A percentile compares a stretch with the other conserved stretches of the same genome.
Evolutionary conservation across 352 stramenopile genomes (phyloP).

Genomic region (Peronospora farinosa): DNA sequence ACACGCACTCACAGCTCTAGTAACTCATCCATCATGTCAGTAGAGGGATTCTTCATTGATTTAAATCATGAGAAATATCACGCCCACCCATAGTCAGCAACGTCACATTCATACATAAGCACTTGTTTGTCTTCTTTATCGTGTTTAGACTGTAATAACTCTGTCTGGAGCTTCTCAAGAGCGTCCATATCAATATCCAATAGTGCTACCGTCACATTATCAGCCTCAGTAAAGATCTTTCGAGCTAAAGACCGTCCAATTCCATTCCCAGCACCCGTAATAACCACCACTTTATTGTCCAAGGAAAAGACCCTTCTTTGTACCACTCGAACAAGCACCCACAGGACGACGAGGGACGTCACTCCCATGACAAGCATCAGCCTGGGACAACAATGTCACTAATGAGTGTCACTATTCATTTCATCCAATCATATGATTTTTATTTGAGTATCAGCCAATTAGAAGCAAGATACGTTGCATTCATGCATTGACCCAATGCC

Average conservation of each 20-base stretch:
- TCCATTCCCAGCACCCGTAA: constrained; percentile 57
- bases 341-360: background rate
- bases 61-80: background rate
- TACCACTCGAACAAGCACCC: constrained; percentile 5
- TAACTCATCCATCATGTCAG: background rate
- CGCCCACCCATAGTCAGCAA: constrained; percentile 50
- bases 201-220: constrained; percentile 42
- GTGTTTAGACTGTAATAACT: constrained; percentile 12
- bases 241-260: constrained; percentile 44
- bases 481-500: constrained; percentile 41
- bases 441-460: constrained; percentile 1
- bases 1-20: constrained; percentile 32
- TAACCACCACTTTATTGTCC: constrained; percentile 46
- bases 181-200: constrained; percentile 52
- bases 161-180: constrained; percentile 25
- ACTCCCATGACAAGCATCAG: background rate
- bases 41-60: background rate
- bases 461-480: background rate
- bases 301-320: constrained; percentile 29
- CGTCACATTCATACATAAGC: constrained; percentile 48
- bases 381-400: background rate
- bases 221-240: constrained; percentile 25
- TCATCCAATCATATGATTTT: background rate
- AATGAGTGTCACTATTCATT: background rate
- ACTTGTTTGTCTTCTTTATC: constrained; percentile 15